Base-by-base conservation (phyloP, 148 eudicot genomes). In the Beta vulgaris region DNA sequence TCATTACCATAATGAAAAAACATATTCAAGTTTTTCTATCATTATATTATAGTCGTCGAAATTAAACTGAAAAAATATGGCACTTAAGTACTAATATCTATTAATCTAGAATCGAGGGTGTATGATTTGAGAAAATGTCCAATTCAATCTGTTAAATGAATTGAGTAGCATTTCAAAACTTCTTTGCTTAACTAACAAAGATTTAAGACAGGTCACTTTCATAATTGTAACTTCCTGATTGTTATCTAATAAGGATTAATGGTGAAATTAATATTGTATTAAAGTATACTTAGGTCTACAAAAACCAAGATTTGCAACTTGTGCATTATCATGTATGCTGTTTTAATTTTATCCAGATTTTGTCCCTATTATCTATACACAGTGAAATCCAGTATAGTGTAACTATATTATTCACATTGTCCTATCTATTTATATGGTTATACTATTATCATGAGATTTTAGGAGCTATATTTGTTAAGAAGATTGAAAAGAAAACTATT, bases 321-420 rank as follows among this genome's bases (percentile, higher is more conserved):
- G 36, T 37, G 54, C 69, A 53, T 28, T 37, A 46, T 35, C 23
- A 63, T 63, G 13, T 43, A 28, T 59, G 49, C 62, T 75, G 44
- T 46, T 53, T 73, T 79, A 67, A 62, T 81, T n/a, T 60, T 78
- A 64, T 74, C 77, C 79, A 69, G 58, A 80, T 26, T 60, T 74
- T 81, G 79, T 79, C 84, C 10, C 68, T 77, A 77, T 81, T 74
- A 74, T 78, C 72, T 29, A 68, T 74, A 69, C 74, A 69, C 70
- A 74, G 82, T 78, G 75, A 78, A 76, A 65, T 85, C 51, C 68
- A 73, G 59, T 62, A 70, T 68, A 69, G 66, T 78, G 80, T 87
- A 84, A 72, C 81, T 81, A 69, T 81, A 83, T 86, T 83, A 86
- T 85, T 85, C 84, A 58, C 39, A 64, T 85, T 88, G 84, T 86